phyloP scores from a whole-genome alignment of 805 yeast genomes.

The Wickerhamomyces bovis region DNA sequence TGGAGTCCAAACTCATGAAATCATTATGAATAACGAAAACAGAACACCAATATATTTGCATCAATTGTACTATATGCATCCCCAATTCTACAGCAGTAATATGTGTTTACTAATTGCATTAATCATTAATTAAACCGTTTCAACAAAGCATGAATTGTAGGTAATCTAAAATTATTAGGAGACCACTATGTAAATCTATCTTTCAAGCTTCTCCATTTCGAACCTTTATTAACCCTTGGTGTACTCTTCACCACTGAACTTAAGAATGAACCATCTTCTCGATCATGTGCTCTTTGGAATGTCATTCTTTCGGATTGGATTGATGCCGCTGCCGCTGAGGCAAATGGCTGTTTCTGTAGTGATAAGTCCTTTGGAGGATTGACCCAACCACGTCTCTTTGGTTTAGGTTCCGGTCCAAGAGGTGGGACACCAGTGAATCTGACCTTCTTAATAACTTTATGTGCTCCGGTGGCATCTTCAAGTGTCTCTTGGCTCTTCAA shows the following conservation, averaged over 20 bases:
- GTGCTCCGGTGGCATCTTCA: neutral
- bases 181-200: slow-evolving; percentile 5
- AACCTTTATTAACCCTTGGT: neutral
- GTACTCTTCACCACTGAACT: neutral
- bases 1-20: neutral
- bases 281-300: slow-evolving; percentile 14
- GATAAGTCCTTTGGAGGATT: slow-evolving; percentile 14
- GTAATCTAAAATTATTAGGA: no score
- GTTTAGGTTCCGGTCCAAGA: slow-evolving; percentile 15
- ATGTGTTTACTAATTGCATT: neutral
- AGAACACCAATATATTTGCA: neutral
- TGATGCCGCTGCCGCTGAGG: slow-evolving; percentile 17
- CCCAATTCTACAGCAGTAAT: neutral
- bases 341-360: neutral
- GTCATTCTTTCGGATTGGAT: slow-evolving; percentile 21
- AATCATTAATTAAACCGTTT: neutral
- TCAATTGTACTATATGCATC: neutral
- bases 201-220: slow-evolving; percentile 5
- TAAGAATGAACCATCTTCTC: slow-evolving; percentile 18
- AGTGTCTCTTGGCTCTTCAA: neutral
- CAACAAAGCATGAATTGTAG: neutral
- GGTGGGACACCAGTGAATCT: slow-evolving; percentile 24
- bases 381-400: slow-evolving; percentile 20
- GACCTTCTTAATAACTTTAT: slow-evolving; percentile 16
- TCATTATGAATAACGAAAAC: neutral